These are phyloP conservation scores for Fusarium xylarioides DNA, from an alignment of 2,329 filamentous ascomycete species.

Conservation along the genomic window DNA sequence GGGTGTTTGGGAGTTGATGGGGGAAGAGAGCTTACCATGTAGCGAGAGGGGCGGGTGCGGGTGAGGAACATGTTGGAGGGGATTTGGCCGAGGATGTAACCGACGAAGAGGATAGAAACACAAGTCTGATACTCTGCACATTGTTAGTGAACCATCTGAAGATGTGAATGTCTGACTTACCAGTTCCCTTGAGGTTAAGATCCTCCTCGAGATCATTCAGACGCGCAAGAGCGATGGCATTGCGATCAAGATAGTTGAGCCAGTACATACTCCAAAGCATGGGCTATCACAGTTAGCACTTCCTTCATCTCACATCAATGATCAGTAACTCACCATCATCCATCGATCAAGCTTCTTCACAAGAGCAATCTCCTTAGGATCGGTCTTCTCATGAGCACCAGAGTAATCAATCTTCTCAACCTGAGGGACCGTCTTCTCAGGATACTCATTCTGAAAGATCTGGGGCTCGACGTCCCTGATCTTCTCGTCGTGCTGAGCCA, in stretches of 20 bases:
- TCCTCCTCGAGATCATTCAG: slow-evolving; percentile 46
- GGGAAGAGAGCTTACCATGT: slow-evolving; percentile 44
- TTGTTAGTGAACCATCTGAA: background rate
- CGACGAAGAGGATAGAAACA: slow-evolving; percentile 49
- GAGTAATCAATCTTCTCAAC: slow-evolving; percentile 39
- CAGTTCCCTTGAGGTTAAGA: slow-evolving; percentile 35
- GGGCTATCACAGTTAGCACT: slow-evolving; percentile 30
- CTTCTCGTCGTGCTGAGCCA: slow-evolving; percentile 26
- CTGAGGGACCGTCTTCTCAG: slow-evolving; percentile 27
- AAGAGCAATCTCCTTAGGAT: slow-evolving; percentile 40
- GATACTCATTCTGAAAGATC: slow-evolving; percentile 32
- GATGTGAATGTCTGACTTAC: background rate
- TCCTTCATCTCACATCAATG: fast-evolving
- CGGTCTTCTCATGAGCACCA: slow-evolving; percentile 41
- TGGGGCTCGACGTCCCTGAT: slow-evolving; percentile 27
- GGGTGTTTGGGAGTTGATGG: fast-evolving
- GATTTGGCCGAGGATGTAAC: slow-evolving; percentile 57
- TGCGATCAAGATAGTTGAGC: slow-evolving; percentile 57
- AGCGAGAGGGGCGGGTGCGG: slow-evolving; percentile 52
- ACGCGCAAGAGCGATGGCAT: slow-evolving; percentile 56
- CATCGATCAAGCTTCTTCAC: slow-evolving; percentile 40
- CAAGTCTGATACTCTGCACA: slow-evolving; percentile 45
- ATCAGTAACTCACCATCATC: slow-evolving; percentile 35
- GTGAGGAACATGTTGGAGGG: slow-evolving; percentile 57
- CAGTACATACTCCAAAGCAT: slow-evolving; percentile 54